Percentiles rank a stretch among this genome's conserved stretches.
Evolutionary conservation across 2,329 filamentous ascomycete species (phyloP).

Genomic region (Myriosclerotinia duriaeana): DNA sequence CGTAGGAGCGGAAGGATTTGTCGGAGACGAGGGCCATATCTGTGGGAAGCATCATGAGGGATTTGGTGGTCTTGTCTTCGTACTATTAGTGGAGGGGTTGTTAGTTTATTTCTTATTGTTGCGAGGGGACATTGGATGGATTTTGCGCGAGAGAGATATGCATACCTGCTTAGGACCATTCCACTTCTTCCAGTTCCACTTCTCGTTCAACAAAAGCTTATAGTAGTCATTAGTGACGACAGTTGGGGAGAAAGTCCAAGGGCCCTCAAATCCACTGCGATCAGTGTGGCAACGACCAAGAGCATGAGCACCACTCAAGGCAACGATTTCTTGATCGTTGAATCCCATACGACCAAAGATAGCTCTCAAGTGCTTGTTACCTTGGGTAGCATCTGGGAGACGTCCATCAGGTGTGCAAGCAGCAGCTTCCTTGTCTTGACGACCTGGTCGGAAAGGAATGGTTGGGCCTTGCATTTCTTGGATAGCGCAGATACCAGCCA

Average conservation of each 20-base stretch:
- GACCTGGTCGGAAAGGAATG: conserved; percentile 87
- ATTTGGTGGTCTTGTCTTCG: conserved; percentile 83
- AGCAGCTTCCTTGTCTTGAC: conserved; percentile 72
- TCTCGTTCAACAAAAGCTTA: conserved; percentile 82
- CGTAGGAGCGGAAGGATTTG: conserved; percentile 76
- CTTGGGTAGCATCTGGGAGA: conserved; percentile 78
- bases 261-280: conserved; percentile 83
- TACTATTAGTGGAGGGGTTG: conserved; percentile 52
- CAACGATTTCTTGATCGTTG: conserved; percentile 95
- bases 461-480: conserved; percentile 92
- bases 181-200: conserved; percentile 92
- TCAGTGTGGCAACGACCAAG: conserved; percentile 86
- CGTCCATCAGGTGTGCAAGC: conserved; percentile 94
- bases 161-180: conserved; percentile 73
- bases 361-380: conserved; percentile 75
- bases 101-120: conserved; percentile 2
- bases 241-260: conserved; percentile 90
- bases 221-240: conserved; percentile 95
- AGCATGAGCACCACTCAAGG: conserved; percentile 80
- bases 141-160: neutral
- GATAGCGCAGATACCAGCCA: conserved; percentile 78
- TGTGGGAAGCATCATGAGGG: conserved; percentile 95
- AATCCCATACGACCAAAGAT: conserved; percentile 98
- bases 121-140: neutral
- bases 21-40: conserved; percentile 87